Percentiles rank a stretch among this genome's conserved stretches.
These are phyloP conservation scores for Geoglossum glabrum DNA, from an alignment of 495 filamentous ascomycete species.

Conservation along the genomic window DNA sequence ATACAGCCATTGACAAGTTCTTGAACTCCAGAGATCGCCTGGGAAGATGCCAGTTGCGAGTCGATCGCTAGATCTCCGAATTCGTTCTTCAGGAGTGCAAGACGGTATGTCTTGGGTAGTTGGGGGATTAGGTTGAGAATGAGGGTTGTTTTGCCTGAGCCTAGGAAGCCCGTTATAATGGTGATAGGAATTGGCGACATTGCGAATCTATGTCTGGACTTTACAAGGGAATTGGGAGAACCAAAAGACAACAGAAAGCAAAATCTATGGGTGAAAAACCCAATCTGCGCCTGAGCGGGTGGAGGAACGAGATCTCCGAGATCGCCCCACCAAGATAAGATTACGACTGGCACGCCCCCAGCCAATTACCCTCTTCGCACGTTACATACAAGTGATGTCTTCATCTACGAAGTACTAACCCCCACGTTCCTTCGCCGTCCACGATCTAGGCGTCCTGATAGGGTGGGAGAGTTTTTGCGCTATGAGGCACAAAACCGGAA, in stretches of 20 bases:
- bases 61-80: conserved; percentile 90
- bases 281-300: too few species aligned
- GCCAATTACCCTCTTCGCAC: too few species aligned
- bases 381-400: too few species aligned
- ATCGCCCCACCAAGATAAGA: not conserved
- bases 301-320: not conserved
- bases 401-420: too few species aligned
- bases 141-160: conserved; percentile 84
- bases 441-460: not conserved
- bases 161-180: conserved; percentile 86
- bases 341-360: too few species aligned
- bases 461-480: not conserved
- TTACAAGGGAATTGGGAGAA: not conserved
- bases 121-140: conserved; percentile 80
- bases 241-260: not conserved
- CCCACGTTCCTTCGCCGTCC: not conserved
- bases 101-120: conserved; percentile 52
- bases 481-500: not conserved
- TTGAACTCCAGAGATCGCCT: conserved; percentile 68
- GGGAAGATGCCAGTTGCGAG: conserved; percentile 63
- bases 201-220: not conserved
- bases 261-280: not conserved
- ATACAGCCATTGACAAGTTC: conserved; percentile 94
- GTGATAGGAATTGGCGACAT: conserved; percentile 70
- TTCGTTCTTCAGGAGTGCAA: conserved; percentile 96